Evolutionary conservation across 176 grass and related monocot species (phyloP), one percentile per base, ranked within the genome.

Genomic region (Phyllostachys edulis): DNA sequence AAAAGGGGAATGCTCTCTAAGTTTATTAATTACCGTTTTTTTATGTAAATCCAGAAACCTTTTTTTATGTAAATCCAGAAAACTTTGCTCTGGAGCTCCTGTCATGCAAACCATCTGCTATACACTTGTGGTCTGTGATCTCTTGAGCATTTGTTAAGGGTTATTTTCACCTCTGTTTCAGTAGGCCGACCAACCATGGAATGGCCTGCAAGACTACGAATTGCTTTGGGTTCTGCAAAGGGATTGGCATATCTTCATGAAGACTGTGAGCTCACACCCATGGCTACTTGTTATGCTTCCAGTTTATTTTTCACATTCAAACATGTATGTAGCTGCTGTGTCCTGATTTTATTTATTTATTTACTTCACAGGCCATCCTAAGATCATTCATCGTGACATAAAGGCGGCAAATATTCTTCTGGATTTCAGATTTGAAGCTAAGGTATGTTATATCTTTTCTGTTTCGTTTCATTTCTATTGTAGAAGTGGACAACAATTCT

Each of bases 161-260:
- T 81, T 75, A 54, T 56, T 78, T 74, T 73, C 49, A 69, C 20
- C 26, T 80, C 7, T 80, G 61, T 78, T 73, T 86, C 83, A 82
- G 78, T 86, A 73, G 82, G 83, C 13, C 20, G 80, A 41, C 85
- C 90, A 80, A 89, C 91, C n/a, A 47, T 95, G 83, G 88, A 92
- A 17, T 95, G 93, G 93, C 65, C 80, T 14, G 70, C 83, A 84
- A 95, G 93, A 85, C 68, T 95, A 80, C 88, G 69, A 60, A 85
- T 92, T 84, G 93, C 93, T 78, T 67, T 95, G 74, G 93, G 93
- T 88, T 84, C 93, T 73, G 93, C 93, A 0, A 95, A 95, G 42
- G 93, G 90, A 82, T 86, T 95, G 75, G 90, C 93, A 1, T 95
- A 95, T 86, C 90, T 95, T 80, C 93, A 95, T 62, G 93, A 95